Evolutionary conservation across 1,139 yeast species (phyloP).

Genomic region (Hyphopichia burtonii): DNA sequence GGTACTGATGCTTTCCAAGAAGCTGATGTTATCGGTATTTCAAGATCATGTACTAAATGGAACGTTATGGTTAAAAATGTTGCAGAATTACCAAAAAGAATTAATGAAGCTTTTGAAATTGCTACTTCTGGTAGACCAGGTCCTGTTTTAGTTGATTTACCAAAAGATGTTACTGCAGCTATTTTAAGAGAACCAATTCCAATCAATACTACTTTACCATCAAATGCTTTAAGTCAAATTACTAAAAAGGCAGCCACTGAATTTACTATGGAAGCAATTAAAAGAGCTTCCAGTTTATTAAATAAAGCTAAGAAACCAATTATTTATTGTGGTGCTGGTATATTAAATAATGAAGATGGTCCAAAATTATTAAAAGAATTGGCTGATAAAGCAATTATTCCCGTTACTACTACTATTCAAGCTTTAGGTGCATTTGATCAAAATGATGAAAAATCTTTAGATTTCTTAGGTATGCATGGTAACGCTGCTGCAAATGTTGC

Average conservation of each 20-base stretch:
- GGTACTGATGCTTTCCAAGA: conserved; percentile 99
- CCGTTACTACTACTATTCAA: conserved; percentile 94
- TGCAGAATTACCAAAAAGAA: conserved; percentile 91
- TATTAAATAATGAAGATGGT: conserved; percentile 77
- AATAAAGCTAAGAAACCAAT: conserved; percentile 86
- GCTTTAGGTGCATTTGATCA: conserved; percentile 95
- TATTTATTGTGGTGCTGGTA: conserved; percentile 90
- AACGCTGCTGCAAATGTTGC: conserved; percentile 93
- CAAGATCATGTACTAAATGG: conserved; percentile 98
- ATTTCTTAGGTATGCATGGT: conserved; percentile 99
- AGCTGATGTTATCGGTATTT: conserved; percentile 96
- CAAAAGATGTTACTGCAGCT: conserved; percentile 96
- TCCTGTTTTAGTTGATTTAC: conserved; percentile 95
- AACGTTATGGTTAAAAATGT: conserved; percentile 96
- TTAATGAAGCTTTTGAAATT: conserved; percentile 96
- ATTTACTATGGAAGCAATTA: conserved; percentile 72
- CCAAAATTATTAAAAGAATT: conserved; percentile 77
- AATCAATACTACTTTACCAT: conserved; percentile 78
- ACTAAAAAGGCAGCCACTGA: conserved; percentile 73
- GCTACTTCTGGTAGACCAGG: conserved; percentile 98
- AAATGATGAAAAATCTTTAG: conserved; percentile 83
- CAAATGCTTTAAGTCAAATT: conserved; percentile 69
- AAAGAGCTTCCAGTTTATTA: conserved; percentile 73
- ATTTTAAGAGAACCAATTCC: conserved; percentile 87
- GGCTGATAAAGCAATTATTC: conserved; percentile 87